These are phyloP conservation scores for Plasmodium yoelii DNA, from an alignment of 169 alveolate genomes.

Conservation along the genomic window DNA sequence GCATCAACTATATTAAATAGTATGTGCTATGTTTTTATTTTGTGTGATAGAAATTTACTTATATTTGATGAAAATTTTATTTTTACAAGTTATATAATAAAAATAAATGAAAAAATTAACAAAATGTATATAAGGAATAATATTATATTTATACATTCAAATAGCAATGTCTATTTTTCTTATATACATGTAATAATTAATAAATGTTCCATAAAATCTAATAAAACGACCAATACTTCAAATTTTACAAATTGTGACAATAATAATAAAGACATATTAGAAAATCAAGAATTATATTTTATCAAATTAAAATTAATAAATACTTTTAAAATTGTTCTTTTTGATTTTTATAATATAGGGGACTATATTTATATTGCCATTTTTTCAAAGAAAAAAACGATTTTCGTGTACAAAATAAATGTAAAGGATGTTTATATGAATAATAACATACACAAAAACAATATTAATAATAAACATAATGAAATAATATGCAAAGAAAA, in stretches of 20 bases:
- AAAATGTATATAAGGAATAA: conserved; percentile 30
- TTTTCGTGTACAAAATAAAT: conserved; percentile 24
- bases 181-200: not conserved
- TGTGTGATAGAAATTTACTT: conserved; percentile 26
- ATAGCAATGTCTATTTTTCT: conserved; percentile 37
- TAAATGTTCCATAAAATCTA: not conserved
- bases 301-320: conserved; percentile 12
- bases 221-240: not conserved
- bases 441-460: not conserved
- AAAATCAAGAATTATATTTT: not conserved
- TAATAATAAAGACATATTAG: too few relatives aligned
- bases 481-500: not conserved
- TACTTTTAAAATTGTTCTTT: conserved; percentile 37
- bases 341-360: conserved; percentile 35
- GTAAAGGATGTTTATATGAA: not conserved
- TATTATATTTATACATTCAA: conserved; percentile 29
- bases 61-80: conserved; percentile 30
- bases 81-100: conserved; percentile 1
- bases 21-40: conserved; percentile 35
- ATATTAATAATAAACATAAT: not conserved
- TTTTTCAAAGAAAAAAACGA: conserved; percentile 48
- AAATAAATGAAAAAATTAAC: conserved; percentile 30
- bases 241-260: too few relatives aligned
- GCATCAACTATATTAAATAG: conserved; percentile 15
- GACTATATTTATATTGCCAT: conserved; percentile 32